Evolutionary conservation across 805 yeast species (phyloP).

Genomic region (Kodamaea kaohsiungensis): DNA sequence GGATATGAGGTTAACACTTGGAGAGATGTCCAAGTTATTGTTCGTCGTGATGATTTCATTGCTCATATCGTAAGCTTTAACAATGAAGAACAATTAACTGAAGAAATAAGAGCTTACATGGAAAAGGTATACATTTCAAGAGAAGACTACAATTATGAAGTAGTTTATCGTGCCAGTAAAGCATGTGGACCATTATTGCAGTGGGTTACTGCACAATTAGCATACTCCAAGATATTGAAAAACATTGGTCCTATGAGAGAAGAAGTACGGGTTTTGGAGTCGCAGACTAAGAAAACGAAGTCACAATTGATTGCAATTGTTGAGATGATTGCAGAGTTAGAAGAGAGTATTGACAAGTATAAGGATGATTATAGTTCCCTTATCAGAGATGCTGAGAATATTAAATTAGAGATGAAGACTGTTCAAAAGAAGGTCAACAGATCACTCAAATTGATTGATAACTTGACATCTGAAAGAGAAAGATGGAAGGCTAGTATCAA

Average conservation of each 20-base stretch:
- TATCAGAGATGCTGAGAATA: conserved; percentile 77
- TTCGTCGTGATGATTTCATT: conserved; percentile 86
- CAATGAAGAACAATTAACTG: conserved; percentile 56
- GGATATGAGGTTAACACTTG: conserved; percentile 69
- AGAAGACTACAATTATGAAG: conserved; percentile 65
- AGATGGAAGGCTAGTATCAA: conserved; percentile 72
- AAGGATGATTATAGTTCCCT: conserved; percentile 67
- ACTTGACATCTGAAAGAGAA: conserved; percentile 62
- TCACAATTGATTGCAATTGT: conserved; percentile 74
- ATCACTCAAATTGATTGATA: conserved; percentile 61
- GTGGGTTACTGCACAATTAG: conserved; percentile 90
- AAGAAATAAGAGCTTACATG: conserved; percentile 56
- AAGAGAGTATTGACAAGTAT: conserved; percentile 64
- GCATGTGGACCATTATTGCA: conserved; percentile 91
- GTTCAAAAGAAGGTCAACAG: conserved; percentile 64
- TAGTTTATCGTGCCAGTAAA: conserved; percentile 85
- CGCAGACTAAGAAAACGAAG: conserved; percentile 58
- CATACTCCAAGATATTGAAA: conserved; percentile 69
- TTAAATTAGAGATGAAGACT: conserved; percentile 65
- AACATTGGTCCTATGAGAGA: conserved; percentile 70
- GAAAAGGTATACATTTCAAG: conserved; percentile 59
- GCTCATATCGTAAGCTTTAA: conserved; percentile 76
- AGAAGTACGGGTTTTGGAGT: conserved; percentile 64
- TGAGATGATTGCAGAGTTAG: conserved; percentile 77
- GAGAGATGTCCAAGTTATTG: conserved; percentile 81